Base-by-base conservation (phyloP, 1,284 basidiomycete species). In the Singerocomus inundabilis region DNA sequence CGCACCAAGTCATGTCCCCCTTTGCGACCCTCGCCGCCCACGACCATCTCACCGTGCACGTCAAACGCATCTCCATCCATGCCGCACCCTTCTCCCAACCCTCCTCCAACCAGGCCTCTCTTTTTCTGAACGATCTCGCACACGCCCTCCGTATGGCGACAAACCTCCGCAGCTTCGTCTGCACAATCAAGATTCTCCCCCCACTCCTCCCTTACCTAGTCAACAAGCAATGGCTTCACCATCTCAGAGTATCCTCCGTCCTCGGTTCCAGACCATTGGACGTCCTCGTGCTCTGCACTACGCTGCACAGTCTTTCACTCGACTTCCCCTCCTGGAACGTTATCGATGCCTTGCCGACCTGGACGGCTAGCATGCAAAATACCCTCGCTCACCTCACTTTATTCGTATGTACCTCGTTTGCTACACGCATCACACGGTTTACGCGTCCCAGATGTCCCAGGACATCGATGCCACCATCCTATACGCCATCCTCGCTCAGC, bases 291-390 rank as follows among this genome's bases (percentile, higher is more conserved):
- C 59, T 71, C n/a, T 53, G 82, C n/a, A 43, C 45, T 18, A 39
- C 35, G 2, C 61, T 87, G 29, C 69, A 70, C 18, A 74, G 63
- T 28, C 61, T 89, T 12, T 67, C 74, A 6, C 65, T 88, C 24
- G 80, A 86, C 48, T 71, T 68, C 45, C 77, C 79, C n/a, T 79
- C 79, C 4, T 83, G 82, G 80, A 77, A 76, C 57, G 66, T 82
- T 13, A 67, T 84, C 46, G 75, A 85, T 57, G 57, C 72, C 10
- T 59, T 88, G 16, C 82, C 85, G 4, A 63, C 55, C 28, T 89
- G 86, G 86, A 60, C 71, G 5, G 58, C 58, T 8, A 57, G 59
- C 28, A 62, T 76, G 37, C 63, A 68, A 36, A 61, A 56, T 10
- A 78, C 76, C 0, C 66, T 88, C 55, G 75, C 70, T 1, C 73